Base-by-base conservation (phyloP, 2,329 filamentous ascomycete species). In the Colletotrichum musicola region DNA sequence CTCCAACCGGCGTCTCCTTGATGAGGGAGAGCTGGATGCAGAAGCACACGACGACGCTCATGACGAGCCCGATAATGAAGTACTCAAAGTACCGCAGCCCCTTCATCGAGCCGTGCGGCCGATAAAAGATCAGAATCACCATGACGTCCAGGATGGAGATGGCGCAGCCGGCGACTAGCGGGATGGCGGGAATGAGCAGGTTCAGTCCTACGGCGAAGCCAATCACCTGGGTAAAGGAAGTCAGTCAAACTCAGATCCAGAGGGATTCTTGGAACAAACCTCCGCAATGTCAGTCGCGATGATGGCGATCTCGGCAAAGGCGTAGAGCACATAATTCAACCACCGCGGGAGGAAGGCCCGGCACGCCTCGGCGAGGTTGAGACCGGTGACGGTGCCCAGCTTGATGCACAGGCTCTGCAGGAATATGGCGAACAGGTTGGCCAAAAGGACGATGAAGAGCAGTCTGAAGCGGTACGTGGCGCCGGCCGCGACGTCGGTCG, bases 281-380 rank as follows among this genome's bases (percentile, higher is more conserved):
- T 92, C 90, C 64, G 90, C 90, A 71, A 93, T 88, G 75, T 93
- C 90, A 0, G 90, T 93, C 0, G 90, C 90, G 61, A 93, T 89
- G 65, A 93, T 93, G 68, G 90, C 90, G 4, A 85, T 80, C 76
- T 93, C 90, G 1, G 90, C 87, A 71, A 93, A 81, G 20, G 84
- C 76, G 73, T 92, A 93, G 3, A 93, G 80, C 18, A 83, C 74
- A 51, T 86, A 84, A 70, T 89, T 91, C 63, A 92, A 75, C 90
- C 90, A 93, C 71, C 81, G 81, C 1, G 90, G 90, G 14, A 92
- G 82, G 75, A 90, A 89, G 9, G 84, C 88, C 40, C 90, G 85
- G 73, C 89, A 92, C 10, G 89, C 89, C 70, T 91, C 85, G 1
- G 90, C 89, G 14, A 93, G 82, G 73, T 92, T 90, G 58, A 92